Conservation (phyloP, 352 stramenopile genomes). For the Elongisporangium anandrum region DNA sequence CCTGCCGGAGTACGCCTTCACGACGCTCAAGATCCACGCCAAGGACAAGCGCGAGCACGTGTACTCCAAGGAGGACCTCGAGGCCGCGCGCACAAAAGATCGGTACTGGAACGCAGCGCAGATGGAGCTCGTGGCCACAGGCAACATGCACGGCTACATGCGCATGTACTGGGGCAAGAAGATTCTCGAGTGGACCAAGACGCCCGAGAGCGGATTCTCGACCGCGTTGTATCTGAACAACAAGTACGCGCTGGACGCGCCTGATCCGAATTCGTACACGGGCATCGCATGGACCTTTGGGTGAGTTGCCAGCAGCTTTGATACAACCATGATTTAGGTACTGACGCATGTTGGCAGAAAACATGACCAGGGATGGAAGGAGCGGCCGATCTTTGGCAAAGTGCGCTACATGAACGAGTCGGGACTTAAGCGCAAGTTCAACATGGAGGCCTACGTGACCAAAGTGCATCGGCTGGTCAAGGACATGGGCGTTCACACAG, state of each 20-base stretch:
- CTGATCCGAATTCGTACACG: slow-evolving; percentile 93
- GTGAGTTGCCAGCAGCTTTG: slow-evolving; percentile 12
- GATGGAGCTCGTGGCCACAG: slow-evolving; percentile 91
- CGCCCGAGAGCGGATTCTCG: slow-evolving; percentile 88
- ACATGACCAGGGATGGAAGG: slow-evolving; percentile 97
- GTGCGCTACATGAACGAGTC: slow-evolving; percentile 99
- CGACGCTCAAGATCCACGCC: slow-evolving; percentile 90
- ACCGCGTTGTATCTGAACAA: slow-evolving; percentile 97
- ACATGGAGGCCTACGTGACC: slow-evolving; percentile 85
- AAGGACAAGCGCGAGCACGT: slow-evolving; percentile 83
- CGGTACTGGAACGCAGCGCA: slow-evolving; percentile 99
- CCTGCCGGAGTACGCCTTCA: slow-evolving; percentile 88
- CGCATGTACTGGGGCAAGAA: slow-evolving; percentile 99
- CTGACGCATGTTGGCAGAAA: slow-evolving; percentile 44
- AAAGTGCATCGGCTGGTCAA: slow-evolving; percentile 38
- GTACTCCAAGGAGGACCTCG: slow-evolving; percentile 91
- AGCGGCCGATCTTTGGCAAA: slow-evolving; percentile 97
- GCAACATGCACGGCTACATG: slow-evolving; percentile 91
- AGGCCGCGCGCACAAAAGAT: slow-evolving; percentile 92
- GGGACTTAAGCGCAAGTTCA: slow-evolving; percentile 98
- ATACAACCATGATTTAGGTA: too few species aligned
- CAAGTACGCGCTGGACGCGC: slow-evolving; percentile 96
- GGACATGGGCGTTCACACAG: background rate
- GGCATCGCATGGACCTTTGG: slow-evolving; percentile 82
- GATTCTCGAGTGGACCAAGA: slow-evolving; percentile 97